phyloP scores from a whole-genome alignment of 768 basidiomycete genomes.

The Boletus sp. region DNA sequence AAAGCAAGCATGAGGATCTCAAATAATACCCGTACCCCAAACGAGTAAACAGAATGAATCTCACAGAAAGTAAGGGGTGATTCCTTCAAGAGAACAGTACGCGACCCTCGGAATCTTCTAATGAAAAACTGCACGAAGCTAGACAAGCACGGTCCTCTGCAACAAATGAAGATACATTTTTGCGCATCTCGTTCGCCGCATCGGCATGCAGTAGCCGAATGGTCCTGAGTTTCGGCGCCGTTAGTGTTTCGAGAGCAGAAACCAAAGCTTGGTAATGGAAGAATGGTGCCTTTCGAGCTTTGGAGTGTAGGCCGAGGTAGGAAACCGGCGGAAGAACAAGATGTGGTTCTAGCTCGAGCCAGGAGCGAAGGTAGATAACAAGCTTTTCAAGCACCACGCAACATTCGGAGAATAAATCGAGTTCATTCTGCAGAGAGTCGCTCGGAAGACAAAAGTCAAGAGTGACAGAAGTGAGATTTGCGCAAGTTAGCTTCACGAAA shows the following conservation, averaged over 20 bases:
- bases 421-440: slow-evolving; percentile 24
- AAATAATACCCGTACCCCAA: not conserved
- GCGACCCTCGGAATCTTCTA: slow-evolving; percentile 24
- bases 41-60: not conserved
- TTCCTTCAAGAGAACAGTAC: slow-evolving; percentile 13
- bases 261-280: slow-evolving; percentile 19
- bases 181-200: slow-evolving; percentile 13
- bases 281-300: slow-evolving; percentile 8
- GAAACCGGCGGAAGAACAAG: slow-evolving; percentile 27
- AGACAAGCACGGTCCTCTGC: slow-evolving; percentile 9
- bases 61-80: not conserved
- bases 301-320: slow-evolving; percentile 23
- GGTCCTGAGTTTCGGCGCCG: slow-evolving; percentile 16
- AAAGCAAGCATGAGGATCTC: not conserved
- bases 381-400: slow-evolving; percentile 23
- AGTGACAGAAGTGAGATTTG: slow-evolving; percentile 25
- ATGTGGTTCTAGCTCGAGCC: slow-evolving; percentile 19
- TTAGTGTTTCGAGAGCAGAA: slow-evolving; percentile 22
- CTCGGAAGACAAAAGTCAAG: slow-evolving; percentile 27
- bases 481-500: slow-evolving; percentile 25
- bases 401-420: slow-evolving; percentile 24
- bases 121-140: slow-evolving; percentile 11
- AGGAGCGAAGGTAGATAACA: slow-evolving; percentile 25
- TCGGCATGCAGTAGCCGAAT: slow-evolving; percentile 21
- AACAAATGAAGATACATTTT: slow-evolving; percentile 1